Evolutionary conservation across 768 basidiomycete species (phyloP), one percentile per base, ranked within the genome.

Genomic region (Auricularia sp.): DNA sequence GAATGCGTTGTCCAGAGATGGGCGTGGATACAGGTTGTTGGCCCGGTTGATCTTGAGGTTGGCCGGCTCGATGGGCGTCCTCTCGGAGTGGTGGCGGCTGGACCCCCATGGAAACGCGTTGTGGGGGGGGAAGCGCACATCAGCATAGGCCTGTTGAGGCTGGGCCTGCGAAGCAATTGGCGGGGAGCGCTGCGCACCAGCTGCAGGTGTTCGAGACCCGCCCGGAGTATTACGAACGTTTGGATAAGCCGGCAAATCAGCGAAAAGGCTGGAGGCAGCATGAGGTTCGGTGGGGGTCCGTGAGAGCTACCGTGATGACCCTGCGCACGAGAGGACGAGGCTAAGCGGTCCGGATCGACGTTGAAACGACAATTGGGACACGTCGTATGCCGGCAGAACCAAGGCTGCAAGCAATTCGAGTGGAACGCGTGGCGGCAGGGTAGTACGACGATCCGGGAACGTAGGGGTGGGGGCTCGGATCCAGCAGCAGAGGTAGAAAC

Each of bases 381-480:
- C 1, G 90, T 92, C 21, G 90, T 91, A 68, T 88, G 87, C 65
- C 87, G 79, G 3, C 90, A 83, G 73, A 92, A 92, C 90, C 90
- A 92, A 1, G 90, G 90, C 10, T 88, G 72, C 42, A 92, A 81
- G 74, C 90, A 92, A 0, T 84, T 79, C 1, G 88, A 82, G 68
- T 92, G 90, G 77, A 92, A 92, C 63, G 89, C 84, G 72, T 92
- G 90, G 7, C 89, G 83, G 70, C 90, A 92, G 3, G 90, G 90
- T 6, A 92, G 81, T 2, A 84, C 77, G 42, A 92, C 84, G 61
- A 92, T 65, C n/a, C 65, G 61, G 6, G 56, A 24, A 14, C n/a
- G 56, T 7, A 59, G 29, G 3, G 54, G 54, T 8, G 24, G 29
- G 5, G 24, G 21, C 13, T 59, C 34, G 10, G 24, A 5, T 5